phyloP scores from a whole-genome alignment of 1,139 yeast species.

The Nakaseomyces glabratus region DNA sequence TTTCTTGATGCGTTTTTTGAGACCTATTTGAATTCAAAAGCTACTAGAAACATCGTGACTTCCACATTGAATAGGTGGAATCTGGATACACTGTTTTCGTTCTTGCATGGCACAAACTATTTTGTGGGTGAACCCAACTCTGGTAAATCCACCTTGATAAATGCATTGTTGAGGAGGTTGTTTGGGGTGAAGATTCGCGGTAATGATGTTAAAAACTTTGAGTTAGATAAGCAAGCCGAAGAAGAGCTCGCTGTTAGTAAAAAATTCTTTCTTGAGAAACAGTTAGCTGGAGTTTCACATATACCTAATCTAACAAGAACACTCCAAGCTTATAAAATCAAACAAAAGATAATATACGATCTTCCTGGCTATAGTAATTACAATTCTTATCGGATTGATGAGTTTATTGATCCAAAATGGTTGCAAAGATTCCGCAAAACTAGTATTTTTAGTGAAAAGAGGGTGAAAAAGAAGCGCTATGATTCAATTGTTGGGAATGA shows the following conservation, averaged over 20 bases:
- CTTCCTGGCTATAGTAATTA: constrained; percentile 26
- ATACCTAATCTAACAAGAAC: constrained; percentile 29
- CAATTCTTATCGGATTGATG: constrained; percentile 14
- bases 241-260: constrained; percentile 4
- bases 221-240: not conserved
- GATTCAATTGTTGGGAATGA: constrained; percentile 34
- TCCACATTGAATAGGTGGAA: constrained; percentile 51
- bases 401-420: constrained; percentile 19
- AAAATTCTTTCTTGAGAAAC: constrained; percentile 10
- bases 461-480: constrained; percentile 32
- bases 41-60: constrained; percentile 40
- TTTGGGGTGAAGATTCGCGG: constrained; percentile 17
- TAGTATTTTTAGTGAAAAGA: constrained; percentile 18
- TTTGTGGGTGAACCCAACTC: constrained; percentile 66
- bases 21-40: constrained; percentile 34
- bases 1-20: constrained; percentile 29
- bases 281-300: constrained; percentile 28
- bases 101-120: constrained; percentile 39
- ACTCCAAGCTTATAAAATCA: constrained; percentile 22
- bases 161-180: constrained; percentile 34
- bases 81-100: constrained; percentile 31
- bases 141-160: constrained; percentile 66
- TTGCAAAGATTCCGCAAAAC: constrained; percentile 26
- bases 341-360: constrained; percentile 23
- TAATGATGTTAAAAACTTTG: constrained; percentile 10